phyloP scores from a whole-genome alignment of 331 rosid genomes.

The Dryas integrifolia region DNA sequence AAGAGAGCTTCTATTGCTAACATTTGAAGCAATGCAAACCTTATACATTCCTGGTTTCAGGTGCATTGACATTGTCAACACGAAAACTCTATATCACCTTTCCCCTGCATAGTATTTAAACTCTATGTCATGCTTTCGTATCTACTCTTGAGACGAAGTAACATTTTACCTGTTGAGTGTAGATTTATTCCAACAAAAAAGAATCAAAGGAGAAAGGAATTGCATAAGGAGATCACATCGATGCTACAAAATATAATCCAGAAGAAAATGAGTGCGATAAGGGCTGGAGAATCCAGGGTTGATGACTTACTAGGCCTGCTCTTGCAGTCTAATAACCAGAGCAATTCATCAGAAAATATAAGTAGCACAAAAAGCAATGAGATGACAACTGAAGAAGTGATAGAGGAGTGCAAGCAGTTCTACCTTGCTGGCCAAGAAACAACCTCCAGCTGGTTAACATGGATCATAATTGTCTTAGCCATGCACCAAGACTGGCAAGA shows the following conservation, averaged over 20 bases:
- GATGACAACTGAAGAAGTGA: conserved; percentile 46
- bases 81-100: background rate
- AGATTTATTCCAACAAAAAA: conserved; percentile 50
- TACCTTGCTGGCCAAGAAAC: conserved; percentile 59
- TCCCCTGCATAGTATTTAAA: too few relatives aligned
- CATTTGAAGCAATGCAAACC: conserved; percentile 51
- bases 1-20: conserved; percentile 37
- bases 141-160: background rate
- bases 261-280: conserved; percentile 32
- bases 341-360: conserved; percentile 13
- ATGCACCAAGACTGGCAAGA: conserved; percentile 56
- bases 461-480: conserved; percentile 53
- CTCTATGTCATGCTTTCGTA: background rate
- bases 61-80: conserved; percentile 16
- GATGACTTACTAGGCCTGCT: conserved; percentile 49
- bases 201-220: conserved; percentile 41
- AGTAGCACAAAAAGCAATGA: conserved; percentile 11
- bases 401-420: conserved; percentile 53
- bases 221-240: conserved; percentile 38
- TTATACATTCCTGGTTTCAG: conserved; percentile 49
- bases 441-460: conserved; percentile 43
- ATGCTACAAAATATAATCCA: conserved; percentile 35
- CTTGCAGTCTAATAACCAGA: conserved; percentile 34
- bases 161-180: background rate
- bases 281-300: conserved; percentile 27